A percentile compares a stretch with the other conserved stretches of the same genome.
Conservation (phyloP, 2,329 filamentous ascomycete species). For the Rutstroemia sp. region DNA sequence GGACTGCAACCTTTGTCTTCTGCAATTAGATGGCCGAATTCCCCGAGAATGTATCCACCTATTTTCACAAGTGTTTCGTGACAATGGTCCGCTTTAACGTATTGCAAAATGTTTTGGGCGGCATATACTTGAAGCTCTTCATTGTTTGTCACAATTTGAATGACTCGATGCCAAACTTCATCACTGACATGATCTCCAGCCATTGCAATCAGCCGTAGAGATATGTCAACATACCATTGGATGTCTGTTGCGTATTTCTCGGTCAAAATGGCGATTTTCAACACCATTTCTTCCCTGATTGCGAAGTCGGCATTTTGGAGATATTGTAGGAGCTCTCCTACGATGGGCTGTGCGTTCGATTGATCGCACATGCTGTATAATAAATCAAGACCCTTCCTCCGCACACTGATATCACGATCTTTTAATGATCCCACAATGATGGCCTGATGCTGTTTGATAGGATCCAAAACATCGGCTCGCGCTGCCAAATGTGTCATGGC, state of each 20-base stretch:
- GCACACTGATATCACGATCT: constrained; percentile 93
- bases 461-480: constrained; percentile 85
- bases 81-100: constrained; percentile 86
- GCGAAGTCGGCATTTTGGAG: constrained; percentile 95
- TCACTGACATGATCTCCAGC: constrained; percentile 98
- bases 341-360: constrained; percentile 87
- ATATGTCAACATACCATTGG: constrained; percentile 99
- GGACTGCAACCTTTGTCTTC: constrained; percentile 89
- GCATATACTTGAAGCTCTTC: constrained; percentile 97
- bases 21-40: constrained; percentile 94
- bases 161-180: constrained; percentile 97
- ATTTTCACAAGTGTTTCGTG: constrained; percentile 98
- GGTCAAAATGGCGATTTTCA: constrained; percentile 96
- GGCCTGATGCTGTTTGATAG: constrained; percentile 96
- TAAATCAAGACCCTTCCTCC: constrained; percentile 88
- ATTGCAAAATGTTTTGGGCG: constrained; percentile 84
- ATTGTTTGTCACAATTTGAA: constrained; percentile 98
- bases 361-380: constrained; percentile 99
- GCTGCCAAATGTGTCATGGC: constrained; percentile 98
- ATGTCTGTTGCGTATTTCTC: constrained; percentile 98
- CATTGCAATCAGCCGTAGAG: constrained; percentile 86
- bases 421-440: constrained; percentile 92
- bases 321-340: constrained; percentile 88
- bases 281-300: constrained; percentile 97
- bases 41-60: constrained; percentile 88